Evolutionary conservation across 345 rosid genomes (phyloP), one percentile per base, ranked within the genome.

Genomic region (Raphanus raphanistrum): DNA sequence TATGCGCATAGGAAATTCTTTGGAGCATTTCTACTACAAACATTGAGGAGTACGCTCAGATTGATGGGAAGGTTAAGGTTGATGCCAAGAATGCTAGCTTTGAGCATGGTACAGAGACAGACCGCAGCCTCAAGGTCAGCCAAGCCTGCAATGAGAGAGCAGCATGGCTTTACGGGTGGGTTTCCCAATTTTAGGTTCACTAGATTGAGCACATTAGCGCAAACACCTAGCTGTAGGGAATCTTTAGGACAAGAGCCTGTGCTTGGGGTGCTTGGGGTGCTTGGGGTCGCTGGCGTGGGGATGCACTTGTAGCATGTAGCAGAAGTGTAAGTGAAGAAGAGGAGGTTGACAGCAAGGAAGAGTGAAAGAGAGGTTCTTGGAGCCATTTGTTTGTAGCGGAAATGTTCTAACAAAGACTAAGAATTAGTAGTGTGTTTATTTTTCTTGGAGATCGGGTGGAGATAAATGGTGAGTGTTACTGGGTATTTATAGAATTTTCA

Each of bases 101-200:
- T 83, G 32, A 88, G 71, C 2, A 71, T 81, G 12, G 87, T 84
- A 80, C 87, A 88, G 8, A 88, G 87, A 81, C 88, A 88, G 63
- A 74, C 72, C 1, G 88, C 86, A 38, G 84, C 88, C 33, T 88
- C 90, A 26, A 86, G 81, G 60, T 78, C 92, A 16, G 1, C 85
- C 59, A 88, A 84, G 5, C 84, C 85, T 16, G 72, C 8, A 6
- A 88, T 58, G 50, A 84, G 80, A 3, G 82, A 2, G 43, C 90
- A 88, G 17, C 90, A 85, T 16, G 85, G 80, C 8, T 52, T 2
- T 7, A 74, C 81, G 0, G 88, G 86, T 26, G 88, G 88, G 12
- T 8, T 62, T 43, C 83, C 86, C 12, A 85, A 8, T 11, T 64
- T 79, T 59, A 79, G 3, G 73, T 85, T 62, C n/a, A 83, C 78